A percentile compares a stretch with the other conserved stretches of the same genome.
phyloP scores from a whole-genome alignment of 2,329 filamentous ascomycete genomes.

The Fusarium musae region DNA sequence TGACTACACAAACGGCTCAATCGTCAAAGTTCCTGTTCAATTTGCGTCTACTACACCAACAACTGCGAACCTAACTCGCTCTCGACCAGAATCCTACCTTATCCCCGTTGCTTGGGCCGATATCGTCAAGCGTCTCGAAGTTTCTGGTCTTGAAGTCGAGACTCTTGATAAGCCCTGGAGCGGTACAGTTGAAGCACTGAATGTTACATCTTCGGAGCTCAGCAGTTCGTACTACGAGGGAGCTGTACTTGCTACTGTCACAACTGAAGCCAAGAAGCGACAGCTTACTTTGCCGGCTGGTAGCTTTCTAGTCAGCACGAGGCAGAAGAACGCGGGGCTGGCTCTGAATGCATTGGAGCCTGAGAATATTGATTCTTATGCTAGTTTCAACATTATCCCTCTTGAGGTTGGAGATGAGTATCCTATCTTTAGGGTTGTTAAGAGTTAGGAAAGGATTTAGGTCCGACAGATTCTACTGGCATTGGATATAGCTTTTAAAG shows the following conservation, averaged over 20 bases:
- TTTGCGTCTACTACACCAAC: conserved; percentile 47
- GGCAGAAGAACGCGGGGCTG: conserved; percentile 47
- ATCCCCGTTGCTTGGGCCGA: conserved; percentile 46
- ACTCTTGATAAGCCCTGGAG: conserved; percentile 35
- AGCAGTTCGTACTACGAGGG: conserved; percentile 45
- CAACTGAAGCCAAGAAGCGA: conserved; percentile 25
- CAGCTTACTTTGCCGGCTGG: conserved; percentile 43
- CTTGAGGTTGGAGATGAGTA: conserved; percentile 46
- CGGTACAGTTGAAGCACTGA: conserved; percentile 45
- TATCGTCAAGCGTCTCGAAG: conserved; percentile 42
- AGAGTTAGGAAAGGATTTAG: background rate
- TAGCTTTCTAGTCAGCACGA: conserved; percentile 47
- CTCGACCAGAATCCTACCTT: conserved; percentile 46
- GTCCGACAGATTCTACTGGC: too few relatives aligned
- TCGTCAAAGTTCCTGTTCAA: conserved; percentile 43
- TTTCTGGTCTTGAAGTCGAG: conserved; percentile 43
- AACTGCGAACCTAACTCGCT: conserved; percentile 44
- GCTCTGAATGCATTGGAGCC: conserved; percentile 48
- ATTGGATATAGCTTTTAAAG: accelerated
- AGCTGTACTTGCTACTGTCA: conserved; percentile 36
- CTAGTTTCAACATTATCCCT: conserved; percentile 46
- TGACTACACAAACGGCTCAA: conserved; percentile 39
- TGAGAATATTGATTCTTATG: conserved; percentile 49
- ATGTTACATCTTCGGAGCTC: conserved; percentile 37
- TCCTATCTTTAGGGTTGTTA: conserved; percentile 42